A percentile compares a stretch with the other conserved stretches of the same genome.
Evolutionary conservation across 768 basidiomycete genomes (phyloP).

Genomic region (Guyanaporus albipodus): DNA sequence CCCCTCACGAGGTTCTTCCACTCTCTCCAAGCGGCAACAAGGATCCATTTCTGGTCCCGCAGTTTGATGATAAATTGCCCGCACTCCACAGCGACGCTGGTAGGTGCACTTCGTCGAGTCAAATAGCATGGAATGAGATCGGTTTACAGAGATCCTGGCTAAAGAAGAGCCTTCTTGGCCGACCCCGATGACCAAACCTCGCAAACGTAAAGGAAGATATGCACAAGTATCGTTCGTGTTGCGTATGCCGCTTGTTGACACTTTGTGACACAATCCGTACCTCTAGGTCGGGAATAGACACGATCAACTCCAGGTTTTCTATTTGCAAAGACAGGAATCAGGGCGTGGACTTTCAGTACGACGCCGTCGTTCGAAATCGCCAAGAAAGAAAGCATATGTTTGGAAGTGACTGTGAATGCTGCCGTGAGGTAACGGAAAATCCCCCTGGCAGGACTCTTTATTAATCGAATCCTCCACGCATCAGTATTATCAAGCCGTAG

Average conservation of each 20-base stretch:
- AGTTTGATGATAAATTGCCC: not conserved
- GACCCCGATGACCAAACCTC: constrained; percentile 18
- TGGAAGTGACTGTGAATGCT: constrained; percentile 79
- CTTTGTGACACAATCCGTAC: not conserved
- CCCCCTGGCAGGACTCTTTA: no score
- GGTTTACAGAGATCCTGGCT: constrained; percentile 8
- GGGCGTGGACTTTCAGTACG: constrained; percentile 64
- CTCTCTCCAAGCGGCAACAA: constrained; percentile 1
- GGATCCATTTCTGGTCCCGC: constrained; percentile 8
- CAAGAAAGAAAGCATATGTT: constrained; percentile 62
- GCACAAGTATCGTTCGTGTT: constrained; percentile 38
- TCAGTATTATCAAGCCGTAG: constrained; percentile 79
- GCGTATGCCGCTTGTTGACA: not conserved
- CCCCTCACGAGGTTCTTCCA: constrained; percentile 6
- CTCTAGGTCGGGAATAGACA: constrained; percentile 31
- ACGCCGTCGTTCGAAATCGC: constrained; percentile 70
- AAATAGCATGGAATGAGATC: not conserved
- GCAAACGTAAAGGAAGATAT: constrained; percentile 61
- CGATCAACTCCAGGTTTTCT: constrained; percentile 62
- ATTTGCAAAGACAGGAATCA: constrained; percentile 65
- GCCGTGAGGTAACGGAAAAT: constrained; percentile 56
- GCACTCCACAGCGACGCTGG: constrained; percentile 1
- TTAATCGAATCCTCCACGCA: not conserved
- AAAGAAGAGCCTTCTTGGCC: constrained; percentile 11
- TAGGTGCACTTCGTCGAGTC: constrained; percentile 4